Conservation (phyloP, 345 rosid genomes). For the Leavenworthia alabamica region DNA sequence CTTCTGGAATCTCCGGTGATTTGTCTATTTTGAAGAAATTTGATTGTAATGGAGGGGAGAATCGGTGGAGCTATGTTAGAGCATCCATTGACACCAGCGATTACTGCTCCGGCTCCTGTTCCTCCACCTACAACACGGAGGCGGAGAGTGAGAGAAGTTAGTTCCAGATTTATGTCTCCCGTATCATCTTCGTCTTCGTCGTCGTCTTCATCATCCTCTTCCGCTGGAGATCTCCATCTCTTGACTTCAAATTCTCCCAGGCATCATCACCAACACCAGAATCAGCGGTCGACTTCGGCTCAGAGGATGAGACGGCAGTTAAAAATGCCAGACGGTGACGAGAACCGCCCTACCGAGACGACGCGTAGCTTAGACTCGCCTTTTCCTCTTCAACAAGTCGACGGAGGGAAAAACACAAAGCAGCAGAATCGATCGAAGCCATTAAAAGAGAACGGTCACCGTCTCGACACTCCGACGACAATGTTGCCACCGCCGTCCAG, state of each 20-base stretch:
- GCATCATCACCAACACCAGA: constrained; percentile 27
- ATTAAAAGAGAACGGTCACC: constrained; percentile 24
- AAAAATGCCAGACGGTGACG: constrained; percentile 36
- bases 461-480: constrained; percentile 26
- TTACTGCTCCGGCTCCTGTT: constrained; percentile 7
- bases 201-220: constrained; percentile 11
- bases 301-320: constrained; percentile 46
- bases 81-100: constrained; percentile 20
- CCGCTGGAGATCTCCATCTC: constrained; percentile 39
- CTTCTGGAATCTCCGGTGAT: not conserved
- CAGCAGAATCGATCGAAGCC: constrained; percentile 26
- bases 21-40: not conserved
- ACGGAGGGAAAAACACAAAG: constrained; percentile 16
- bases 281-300: constrained; percentile 33
- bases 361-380: constrained; percentile 50
- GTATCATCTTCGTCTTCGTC: constrained; percentile 36
- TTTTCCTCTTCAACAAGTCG: constrained; percentile 23
- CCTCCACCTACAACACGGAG: constrained; percentile 53
- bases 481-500: constrained; percentile 28
- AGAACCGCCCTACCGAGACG: constrained; percentile 41
- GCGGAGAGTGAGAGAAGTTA: constrained; percentile 75
- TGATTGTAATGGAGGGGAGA: constrained; percentile 22
- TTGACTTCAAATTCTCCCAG: constrained; percentile 38
- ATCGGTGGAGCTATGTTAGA: constrained; percentile 5
- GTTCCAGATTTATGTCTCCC: constrained; percentile 83